Base-by-base conservation (phyloP, 2,329 filamentous ascomycete genomes). In the Cryphonectria carpinicola region DNA sequence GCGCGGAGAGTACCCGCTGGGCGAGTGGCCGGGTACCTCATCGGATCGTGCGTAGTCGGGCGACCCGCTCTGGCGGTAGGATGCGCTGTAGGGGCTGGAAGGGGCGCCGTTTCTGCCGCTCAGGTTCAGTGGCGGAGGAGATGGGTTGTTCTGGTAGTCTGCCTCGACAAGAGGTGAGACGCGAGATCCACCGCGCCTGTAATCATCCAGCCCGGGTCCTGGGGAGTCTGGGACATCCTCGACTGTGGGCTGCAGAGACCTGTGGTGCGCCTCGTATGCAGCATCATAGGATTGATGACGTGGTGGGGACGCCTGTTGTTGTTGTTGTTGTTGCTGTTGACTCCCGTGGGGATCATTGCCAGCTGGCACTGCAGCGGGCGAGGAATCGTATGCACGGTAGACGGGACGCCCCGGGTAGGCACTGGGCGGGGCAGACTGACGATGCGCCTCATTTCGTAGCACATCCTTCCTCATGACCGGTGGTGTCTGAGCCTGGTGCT, bases 211-310 rank as follows among this genome's bases (percentile, higher is more conserved):
- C 13, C 71, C 67, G 1, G 76, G 67, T 3, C 77, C 76, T 1
- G 83, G 81, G 1, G 86, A 85, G 65, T 90, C 88, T 4, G 89
- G 88, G 7, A 85, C 88, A 73, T 92, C 89, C 76, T 92, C 90
- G 7, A 89, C 88, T 8, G 86, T 90, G 3, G 86, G 88, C 74
- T 90, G 89, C 86, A 89, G 85, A 0, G 85, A 84, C 70, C 83
- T 82, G 75, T 82, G 80, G 56, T 84, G 84, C 52, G 79, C 75
- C 67, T 85, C 86, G 74, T 82, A 85, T 25, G 77, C 77, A 39
- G 79, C 76, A 72, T 90, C 87, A 70, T 87, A 86, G 0, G 87
- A 85, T 68, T 85, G 81, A 67, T 88, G 85, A 56, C 84, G 82
- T 2, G 82, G 80, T 1, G 80, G 78, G 1, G 81, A 75, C 1